phyloP scores from a whole-genome alignment of 139 green algal species.

The Chlorella sp. region DNA sequence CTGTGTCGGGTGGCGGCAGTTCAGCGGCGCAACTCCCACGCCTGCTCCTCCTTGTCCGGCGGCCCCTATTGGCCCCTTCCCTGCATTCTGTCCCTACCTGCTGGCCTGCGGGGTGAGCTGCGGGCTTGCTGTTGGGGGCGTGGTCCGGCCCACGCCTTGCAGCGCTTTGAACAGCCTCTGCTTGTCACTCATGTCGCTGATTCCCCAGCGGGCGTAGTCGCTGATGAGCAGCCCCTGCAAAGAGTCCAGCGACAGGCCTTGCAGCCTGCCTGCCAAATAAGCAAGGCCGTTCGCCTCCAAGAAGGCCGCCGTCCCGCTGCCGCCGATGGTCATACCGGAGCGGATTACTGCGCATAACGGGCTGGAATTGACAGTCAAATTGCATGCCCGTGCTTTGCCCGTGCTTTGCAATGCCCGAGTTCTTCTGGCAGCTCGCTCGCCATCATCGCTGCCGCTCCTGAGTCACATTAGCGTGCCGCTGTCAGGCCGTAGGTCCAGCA shows the following conservation, averaged over 20 bases:
- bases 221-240: background rate
- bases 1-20: background rate
- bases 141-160: constrained; percentile 2
- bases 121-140: background rate
- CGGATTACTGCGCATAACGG: background rate
- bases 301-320: background rate
- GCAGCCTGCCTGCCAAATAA: background rate
- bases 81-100: background rate
- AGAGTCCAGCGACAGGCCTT: background rate
- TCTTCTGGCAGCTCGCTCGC: no score
- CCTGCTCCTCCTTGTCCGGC: background rate
- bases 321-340: background rate
- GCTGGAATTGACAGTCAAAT: background rate
- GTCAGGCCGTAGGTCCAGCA: no score
- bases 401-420: no score
- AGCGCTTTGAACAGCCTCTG: constrained; percentile 78
- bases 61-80: background rate
- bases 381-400: background rate
- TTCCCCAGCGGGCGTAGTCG: constrained; percentile 75
- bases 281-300: background rate
- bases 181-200: constrained; percentile 81
- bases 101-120: constrained; percentile 16
- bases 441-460: no score
- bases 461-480: no score
- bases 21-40: background rate